These are phyloP conservation scores for Neoscytalidium dimidiatum DNA, from an alignment of 2,329 filamentous ascomycete species.

Conservation along the genomic window DNA sequence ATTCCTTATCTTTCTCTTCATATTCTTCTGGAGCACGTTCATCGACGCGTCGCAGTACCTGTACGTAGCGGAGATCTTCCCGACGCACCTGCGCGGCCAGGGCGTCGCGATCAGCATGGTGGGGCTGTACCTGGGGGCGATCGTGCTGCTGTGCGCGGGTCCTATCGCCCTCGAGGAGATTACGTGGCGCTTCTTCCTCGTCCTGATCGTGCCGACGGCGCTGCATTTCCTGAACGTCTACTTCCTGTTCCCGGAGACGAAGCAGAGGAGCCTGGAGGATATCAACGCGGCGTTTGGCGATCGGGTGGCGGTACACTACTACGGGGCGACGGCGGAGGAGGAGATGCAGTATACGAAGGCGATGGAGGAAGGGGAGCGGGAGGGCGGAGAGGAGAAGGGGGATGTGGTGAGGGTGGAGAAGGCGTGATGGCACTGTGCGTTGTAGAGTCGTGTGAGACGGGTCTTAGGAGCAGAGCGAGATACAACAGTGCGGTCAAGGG, in stretches of 20 bases:
- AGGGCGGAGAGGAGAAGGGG: not conserved
- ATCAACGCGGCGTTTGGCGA: conserved; percentile 41
- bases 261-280: conserved; percentile 38
- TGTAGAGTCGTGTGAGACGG: not conserved
- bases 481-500: not conserved
- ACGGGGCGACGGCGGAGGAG: conserved; percentile 30
- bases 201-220: conserved; percentile 35
- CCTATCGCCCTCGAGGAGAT: conserved; percentile 39
- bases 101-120: conserved; percentile 26
- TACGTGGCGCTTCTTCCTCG: conserved; percentile 42
- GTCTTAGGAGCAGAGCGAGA: not conserved
- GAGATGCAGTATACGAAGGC: conserved; percentile 26
- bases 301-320: conserved; percentile 29
- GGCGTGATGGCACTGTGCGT: not conserved
- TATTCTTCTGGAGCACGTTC: conserved; percentile 30
- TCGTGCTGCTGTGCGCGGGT: conserved; percentile 34
- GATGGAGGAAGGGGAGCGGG: not conserved
- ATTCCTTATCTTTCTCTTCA: conserved; percentile 30
- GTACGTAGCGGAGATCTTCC: conserved; percentile 30
- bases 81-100: conserved; percentile 27
- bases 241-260: conserved; percentile 41
- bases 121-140: conserved; percentile 29
- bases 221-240: conserved; percentile 34
- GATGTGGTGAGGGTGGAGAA: not conserved
- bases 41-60: conserved; percentile 29